Evolutionary conservation across 352 stramenopile genomes (phyloP).

Genomic region (Globisporangium middletonii): DNA sequence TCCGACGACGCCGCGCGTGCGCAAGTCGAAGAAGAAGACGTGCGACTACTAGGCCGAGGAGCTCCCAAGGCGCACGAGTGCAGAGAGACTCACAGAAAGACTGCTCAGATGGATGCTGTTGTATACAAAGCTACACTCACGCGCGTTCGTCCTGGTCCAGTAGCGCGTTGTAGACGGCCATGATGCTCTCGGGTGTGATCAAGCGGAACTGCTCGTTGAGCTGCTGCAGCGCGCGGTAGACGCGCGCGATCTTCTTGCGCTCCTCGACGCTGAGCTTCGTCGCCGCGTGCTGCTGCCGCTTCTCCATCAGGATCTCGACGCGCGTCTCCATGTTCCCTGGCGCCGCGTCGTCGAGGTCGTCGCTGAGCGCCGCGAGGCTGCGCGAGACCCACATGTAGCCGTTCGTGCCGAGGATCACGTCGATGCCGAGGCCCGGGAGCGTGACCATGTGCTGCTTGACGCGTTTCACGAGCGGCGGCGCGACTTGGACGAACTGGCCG

Average conservation of each 20-base stretch:
- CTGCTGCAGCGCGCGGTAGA: conserved; percentile 86
- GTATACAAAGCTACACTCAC: too few species aligned
- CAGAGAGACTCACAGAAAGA: too few species aligned
- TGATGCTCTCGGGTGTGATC: conserved; percentile 91
- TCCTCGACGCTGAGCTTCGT: conserved; percentile 73
- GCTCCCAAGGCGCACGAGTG: too few species aligned
- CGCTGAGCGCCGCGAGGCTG: conserved; percentile 50
- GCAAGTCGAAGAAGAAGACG: too few species aligned
- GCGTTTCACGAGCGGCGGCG: conserved; percentile 86
- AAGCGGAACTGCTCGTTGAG: conserved; percentile 87
- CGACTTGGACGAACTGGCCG: conserved; percentile 89
- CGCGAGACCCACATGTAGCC: conserved; percentile 94
- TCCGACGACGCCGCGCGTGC: too few species aligned
- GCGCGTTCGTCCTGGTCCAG: conserved; percentile 16
- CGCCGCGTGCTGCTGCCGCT: conserved; percentile 83
- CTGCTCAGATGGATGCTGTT: too few species aligned
- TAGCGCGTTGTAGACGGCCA: conserved; percentile 74
- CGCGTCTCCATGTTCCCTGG: conserved; percentile 67
- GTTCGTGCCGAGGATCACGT: conserved; percentile 94
- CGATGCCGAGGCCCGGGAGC: conserved; percentile 67
- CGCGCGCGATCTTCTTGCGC: conserved; percentile 77
- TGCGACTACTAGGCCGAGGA: too few species aligned
- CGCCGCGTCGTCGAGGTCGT: conserved; percentile 22
- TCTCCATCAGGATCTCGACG: conserved; percentile 90
- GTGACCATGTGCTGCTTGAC: conserved; percentile 94